Evolutionary conservation across 371 early-diverging fungal genomes (phyloP).

Genomic region (Rhizopus sp.): DNA sequence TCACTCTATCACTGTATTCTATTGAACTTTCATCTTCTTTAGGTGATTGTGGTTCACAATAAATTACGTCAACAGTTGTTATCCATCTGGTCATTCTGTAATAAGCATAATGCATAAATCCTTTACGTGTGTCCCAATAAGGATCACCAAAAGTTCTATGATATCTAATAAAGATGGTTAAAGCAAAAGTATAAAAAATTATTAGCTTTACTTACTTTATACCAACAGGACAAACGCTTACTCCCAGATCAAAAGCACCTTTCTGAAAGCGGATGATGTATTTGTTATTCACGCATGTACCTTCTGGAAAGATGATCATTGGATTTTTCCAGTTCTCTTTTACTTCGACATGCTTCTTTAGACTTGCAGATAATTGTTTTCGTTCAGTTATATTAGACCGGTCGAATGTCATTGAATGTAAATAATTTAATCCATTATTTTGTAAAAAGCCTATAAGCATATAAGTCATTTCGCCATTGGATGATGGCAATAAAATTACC

Average conservation of each 20-base stretch:
- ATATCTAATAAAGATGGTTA: constrained; percentile 24
- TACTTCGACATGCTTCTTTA: constrained; percentile 39
- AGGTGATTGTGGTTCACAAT: constrained; percentile 26
- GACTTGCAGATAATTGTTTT: constrained; percentile 38
- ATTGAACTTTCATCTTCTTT: constrained; percentile 23
- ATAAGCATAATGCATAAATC: constrained; percentile 46
- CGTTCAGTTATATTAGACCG: constrained; percentile 72
- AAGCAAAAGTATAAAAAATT: not conserved
- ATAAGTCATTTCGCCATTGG: too few species aligned
- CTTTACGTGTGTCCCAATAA: constrained; percentile 53
- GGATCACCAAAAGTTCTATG: constrained; percentile 37
- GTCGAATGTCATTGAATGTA: constrained; percentile 77
- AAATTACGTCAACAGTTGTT: constrained; percentile 37
- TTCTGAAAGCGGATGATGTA: constrained; percentile 86
- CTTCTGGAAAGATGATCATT: constrained; percentile 88
- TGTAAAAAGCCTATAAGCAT: constrained; percentile 66
- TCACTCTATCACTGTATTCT: constrained; percentile 32
- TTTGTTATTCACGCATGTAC: constrained; percentile 87
- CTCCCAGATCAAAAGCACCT: constrained; percentile 84
- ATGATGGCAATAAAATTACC: constrained; percentile 18
- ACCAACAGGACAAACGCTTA: constrained; percentile 48
- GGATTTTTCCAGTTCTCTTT: constrained; percentile 42
- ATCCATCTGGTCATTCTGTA: constrained; percentile 51
- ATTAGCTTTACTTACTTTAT: constrained; percentile 31
- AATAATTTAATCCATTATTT: constrained; percentile 63